Evolutionary conservation across 192 early-diverging fungal species (phyloP).

Genomic region (Backusella macrospora): DNA sequence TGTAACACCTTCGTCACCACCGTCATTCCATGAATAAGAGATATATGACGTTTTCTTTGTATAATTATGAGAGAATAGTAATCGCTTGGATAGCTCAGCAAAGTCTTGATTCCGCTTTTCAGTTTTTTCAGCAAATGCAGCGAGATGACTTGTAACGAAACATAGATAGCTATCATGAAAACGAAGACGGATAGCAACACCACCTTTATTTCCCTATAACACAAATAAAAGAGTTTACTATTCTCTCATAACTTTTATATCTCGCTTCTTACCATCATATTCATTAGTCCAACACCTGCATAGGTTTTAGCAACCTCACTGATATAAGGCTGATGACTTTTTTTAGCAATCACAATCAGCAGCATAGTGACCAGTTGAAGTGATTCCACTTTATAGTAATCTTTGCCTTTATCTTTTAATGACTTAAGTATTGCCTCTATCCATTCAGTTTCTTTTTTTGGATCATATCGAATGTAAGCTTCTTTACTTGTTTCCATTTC

Average conservation of each 20-base stretch:
- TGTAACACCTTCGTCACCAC: conserved; percentile 40
- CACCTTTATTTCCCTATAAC: conserved; percentile 94
- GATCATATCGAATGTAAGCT: conserved; percentile 83
- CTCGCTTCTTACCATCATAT: conserved; percentile 57
- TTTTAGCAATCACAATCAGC: conserved; percentile 76
- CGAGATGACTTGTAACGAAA: conserved; percentile 91
- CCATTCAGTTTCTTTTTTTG: conserved; percentile 86
- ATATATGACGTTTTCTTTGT: conserved; percentile 22
- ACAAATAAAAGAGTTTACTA: neutral
- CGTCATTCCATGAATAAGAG: conserved; percentile 33
- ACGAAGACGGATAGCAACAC: conserved; percentile 78
- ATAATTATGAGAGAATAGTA: conserved; percentile 53
- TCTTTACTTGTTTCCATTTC: conserved; percentile 88
- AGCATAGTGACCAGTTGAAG: conserved; percentile 92
- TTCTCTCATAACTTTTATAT: neutral
- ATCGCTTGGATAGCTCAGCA: conserved; percentile 75
- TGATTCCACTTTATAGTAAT: conserved; percentile 71
- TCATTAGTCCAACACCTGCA: conserved; percentile 86
- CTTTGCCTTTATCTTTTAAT: conserved; percentile 53
- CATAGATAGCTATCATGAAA: conserved; percentile 80
- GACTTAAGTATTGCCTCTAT: conserved; percentile 67
- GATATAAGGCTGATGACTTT: conserved; percentile 52
- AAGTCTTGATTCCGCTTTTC: conserved; percentile 94
- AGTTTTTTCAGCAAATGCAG: conserved; percentile 75
- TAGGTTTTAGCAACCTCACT: conserved; percentile 66